These are phyloP conservation scores for Lagenidium sp. DNA, from an alignment of 352 stramenopile genomes.

Conservation along the genomic window DNA sequence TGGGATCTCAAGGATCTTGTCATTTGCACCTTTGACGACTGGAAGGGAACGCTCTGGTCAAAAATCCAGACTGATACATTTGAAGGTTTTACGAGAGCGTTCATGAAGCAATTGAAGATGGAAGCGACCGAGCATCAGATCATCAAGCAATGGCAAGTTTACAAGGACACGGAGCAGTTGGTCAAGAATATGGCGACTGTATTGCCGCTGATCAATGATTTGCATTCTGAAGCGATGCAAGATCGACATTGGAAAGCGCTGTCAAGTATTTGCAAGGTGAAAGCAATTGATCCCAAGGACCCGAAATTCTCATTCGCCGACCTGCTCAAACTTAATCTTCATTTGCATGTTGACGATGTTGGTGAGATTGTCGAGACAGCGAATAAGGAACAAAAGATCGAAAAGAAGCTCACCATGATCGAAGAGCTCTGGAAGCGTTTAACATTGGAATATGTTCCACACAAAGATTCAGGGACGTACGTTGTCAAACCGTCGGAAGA, in stretches of 20 bases:
- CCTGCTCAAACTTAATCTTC: conserved; percentile 74
- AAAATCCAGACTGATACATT: conserved; percentile 80
- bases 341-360: conserved; percentile 79
- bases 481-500: conserved; percentile 82
- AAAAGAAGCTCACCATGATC: conserved; percentile 87
- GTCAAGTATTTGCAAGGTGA: conserved; percentile 79
- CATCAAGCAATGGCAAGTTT: conserved; percentile 84
- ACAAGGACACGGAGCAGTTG: conserved; percentile 80
- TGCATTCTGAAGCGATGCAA: conserved; percentile 93
- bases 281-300: conserved; percentile 78
- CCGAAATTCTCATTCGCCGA: conserved; percentile 80
- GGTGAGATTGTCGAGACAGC: conserved; percentile 84
- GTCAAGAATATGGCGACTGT: conserved; percentile 86
- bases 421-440: conserved; percentile 78
- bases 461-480: conserved; percentile 83
- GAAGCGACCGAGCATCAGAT: conserved; percentile 74
- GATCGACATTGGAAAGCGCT: conserved; percentile 91
- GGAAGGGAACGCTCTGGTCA: conserved; percentile 76
- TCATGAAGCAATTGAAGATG: conserved; percentile 84
- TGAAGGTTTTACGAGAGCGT: conserved; percentile 61
- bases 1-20: conserved; percentile 84
- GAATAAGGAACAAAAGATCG: conserved; percentile 87
- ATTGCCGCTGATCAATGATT: conserved; percentile 89
- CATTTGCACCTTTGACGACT: conserved; percentile 75
- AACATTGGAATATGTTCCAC: conserved; percentile 79